phyloP scores from a whole-genome alignment of 2,329 filamentous ascomycete genomes.

The Colletotrichum noveboracense region DNA sequence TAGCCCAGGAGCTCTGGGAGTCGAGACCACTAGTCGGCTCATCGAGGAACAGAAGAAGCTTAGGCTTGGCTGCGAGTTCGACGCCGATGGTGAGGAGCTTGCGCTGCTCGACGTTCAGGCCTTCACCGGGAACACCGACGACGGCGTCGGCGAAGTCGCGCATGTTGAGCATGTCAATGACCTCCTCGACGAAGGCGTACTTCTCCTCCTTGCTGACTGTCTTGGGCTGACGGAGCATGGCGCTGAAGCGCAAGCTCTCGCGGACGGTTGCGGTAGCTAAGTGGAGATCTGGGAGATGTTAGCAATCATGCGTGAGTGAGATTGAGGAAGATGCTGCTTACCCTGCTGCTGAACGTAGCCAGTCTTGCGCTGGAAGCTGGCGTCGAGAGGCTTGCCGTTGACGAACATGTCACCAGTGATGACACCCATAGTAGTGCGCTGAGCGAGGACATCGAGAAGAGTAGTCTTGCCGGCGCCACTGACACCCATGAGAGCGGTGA shows the following conservation, averaged over 20 bases:
- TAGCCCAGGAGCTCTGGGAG: conserved; percentile 67
- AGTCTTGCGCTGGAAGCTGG: conserved; percentile 67
- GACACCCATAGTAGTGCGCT: conserved; percentile 64
- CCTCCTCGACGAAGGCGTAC: conserved; percentile 65
- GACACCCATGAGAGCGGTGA: conserved; percentile 79
- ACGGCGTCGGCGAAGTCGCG: conserved; percentile 69
- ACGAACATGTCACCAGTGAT: conserved; percentile 72
- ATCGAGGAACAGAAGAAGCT: conserved; percentile 66
- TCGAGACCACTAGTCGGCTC: conserved; percentile 69
- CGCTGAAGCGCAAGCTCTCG: conserved; percentile 60
- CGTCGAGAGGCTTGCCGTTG: conserved; percentile 60
- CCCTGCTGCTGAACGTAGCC: conserved; percentile 73
- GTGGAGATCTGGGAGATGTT: conserved; percentile 52
- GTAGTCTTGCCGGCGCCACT: conserved; percentile 52
- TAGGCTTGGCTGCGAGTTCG: conserved; percentile 61
- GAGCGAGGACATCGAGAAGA: conserved; percentile 45
- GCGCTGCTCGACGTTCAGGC: conserved; percentile 65
- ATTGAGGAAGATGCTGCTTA: conserved; percentile 20
- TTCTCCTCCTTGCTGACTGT: conserved; percentile 61
- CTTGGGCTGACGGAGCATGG: conserved; percentile 62
- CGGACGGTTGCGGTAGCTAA: conserved; percentile 60
- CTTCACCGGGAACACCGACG: conserved; percentile 66
- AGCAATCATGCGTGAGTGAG: not conserved
- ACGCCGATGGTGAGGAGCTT: conserved; percentile 69
- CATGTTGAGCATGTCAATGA: conserved; percentile 72